Percentiles rank a stretch among this genome's conserved stretches.
These are phyloP conservation scores for Aspergillus sp. DNA, from an alignment of 2,329 filamentous ascomycete species.

Conservation along the genomic window DNA sequence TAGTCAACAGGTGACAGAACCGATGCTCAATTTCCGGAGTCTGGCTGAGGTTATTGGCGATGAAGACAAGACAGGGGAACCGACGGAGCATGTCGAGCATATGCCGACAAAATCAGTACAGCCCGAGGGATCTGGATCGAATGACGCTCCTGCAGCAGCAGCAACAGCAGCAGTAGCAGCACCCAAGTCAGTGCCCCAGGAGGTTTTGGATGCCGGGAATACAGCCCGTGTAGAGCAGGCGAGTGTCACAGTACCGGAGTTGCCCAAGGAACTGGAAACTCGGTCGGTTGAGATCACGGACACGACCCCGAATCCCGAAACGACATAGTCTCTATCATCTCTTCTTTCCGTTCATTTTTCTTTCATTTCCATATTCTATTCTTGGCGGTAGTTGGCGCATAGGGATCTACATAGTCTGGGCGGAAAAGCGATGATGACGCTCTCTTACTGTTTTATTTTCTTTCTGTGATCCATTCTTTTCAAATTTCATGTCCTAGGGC, in stretches of 20 bases:
- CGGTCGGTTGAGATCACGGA: conserved; percentile 29
- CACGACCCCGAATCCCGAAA: conserved; percentile 17
- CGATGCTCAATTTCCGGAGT: conserved; percentile 87
- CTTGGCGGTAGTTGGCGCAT: conserved; percentile 17
- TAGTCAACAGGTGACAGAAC: conserved; percentile 54
- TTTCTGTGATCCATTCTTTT: conserved; percentile 7
- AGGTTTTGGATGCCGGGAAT: conserved; percentile 5
- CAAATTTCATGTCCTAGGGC: conserved; percentile 13
- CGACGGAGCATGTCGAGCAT: conserved; percentile 34
- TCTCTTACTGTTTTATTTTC: conserved; percentile 5
- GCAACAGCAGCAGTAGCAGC: neutral
- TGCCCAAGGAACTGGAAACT: conserved; percentile 31
- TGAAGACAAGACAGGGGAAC: conserved; percentile 44
- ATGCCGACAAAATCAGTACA: conserved; percentile 10
- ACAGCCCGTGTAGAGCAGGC: conserved; percentile 6
- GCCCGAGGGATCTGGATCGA: conserved; percentile 18
- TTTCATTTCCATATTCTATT: conserved; percentile 3
- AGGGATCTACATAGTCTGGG: conserved; percentile 7
- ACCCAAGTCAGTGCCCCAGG: conserved; percentile 10
- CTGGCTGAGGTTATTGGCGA: conserved; percentile 76
- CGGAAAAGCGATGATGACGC: conserved; percentile 9
- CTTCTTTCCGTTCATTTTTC: conserved; percentile 2
- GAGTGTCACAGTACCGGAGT: conserved; percentile 9
- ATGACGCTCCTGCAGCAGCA: neutral
- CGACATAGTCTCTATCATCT: conserved; percentile 16